Evolutionary conservation across 495 filamentous ascomycete genomes (phyloP).

Genomic region (Aspergillus carlsbadensis): DNA sequence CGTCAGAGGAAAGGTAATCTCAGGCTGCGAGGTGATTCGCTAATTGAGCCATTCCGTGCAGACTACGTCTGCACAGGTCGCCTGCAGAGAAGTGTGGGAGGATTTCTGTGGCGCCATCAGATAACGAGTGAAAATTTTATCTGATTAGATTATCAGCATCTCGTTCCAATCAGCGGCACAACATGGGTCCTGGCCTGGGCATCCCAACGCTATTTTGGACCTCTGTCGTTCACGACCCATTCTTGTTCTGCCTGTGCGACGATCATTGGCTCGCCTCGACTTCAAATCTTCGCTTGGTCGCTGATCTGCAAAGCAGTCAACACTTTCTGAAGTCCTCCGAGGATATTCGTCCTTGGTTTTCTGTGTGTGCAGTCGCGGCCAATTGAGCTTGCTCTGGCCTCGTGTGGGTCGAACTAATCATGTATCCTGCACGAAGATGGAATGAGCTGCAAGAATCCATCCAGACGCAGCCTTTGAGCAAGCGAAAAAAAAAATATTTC

Average conservation of each 20-base stretch:
- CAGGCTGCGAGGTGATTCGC: background rate
- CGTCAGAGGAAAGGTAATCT: background rate
- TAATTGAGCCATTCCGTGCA: background rate
- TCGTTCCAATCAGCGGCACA: background rate
- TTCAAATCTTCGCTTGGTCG: background rate
- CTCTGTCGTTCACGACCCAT: background rate
- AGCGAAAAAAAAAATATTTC: background rate
- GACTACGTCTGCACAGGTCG: background rate
- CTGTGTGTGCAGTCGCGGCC: background rate
- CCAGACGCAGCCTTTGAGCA: background rate
- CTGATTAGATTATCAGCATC: conserved; percentile 27
- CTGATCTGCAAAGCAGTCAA: background rate
- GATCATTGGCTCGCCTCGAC: background rate
- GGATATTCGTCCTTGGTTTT: background rate
- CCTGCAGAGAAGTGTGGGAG: conserved; percentile 11
- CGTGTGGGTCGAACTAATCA: conserved; percentile 1
- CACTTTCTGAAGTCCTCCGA: background rate
- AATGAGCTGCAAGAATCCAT: conserved; percentile 2
- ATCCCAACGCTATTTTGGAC: background rate
- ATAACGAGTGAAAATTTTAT: conserved; percentile 29
- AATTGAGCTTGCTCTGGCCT: background rate
- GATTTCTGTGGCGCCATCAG: conserved; percentile 21
- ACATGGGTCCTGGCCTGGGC: background rate
- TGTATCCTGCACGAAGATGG: background rate
- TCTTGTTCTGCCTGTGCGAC: background rate